phyloP scores from a whole-genome alignment of 2,329 filamentous ascomycete genomes.

The Fusarium ramigenum region DNA sequence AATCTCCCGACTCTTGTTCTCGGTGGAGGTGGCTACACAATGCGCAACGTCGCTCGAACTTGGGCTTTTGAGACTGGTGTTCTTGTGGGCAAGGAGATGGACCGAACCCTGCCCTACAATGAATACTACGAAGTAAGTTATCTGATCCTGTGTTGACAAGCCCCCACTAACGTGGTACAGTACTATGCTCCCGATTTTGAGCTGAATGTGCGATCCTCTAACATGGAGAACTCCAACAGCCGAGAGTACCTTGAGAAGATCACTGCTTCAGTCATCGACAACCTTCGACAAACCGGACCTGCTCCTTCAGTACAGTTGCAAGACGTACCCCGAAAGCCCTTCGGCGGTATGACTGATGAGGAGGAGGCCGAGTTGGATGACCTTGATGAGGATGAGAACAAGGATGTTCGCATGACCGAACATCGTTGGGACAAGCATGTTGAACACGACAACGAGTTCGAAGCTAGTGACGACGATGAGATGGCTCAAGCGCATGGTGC shows the following conservation, averaged over 20 bases:
- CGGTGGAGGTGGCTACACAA: slow-evolving; percentile 95
- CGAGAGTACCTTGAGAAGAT: slow-evolving; percentile 84
- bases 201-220: slow-evolving; percentile 87
- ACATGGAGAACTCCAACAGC: slow-evolving; percentile 92
- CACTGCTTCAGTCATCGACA: slow-evolving; percentile 82
- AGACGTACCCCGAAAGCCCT: slow-evolving; percentile 71
- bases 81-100: slow-evolving; percentile 84
- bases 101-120: slow-evolving; percentile 87
- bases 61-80: slow-evolving; percentile 98
- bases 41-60: slow-evolving; percentile 93
- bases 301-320: slow-evolving; percentile 93
- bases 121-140: slow-evolving; percentile 84
- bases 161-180: slow-evolving; percentile 53
- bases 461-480: slow-evolving; percentile 91
- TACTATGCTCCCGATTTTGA: slow-evolving; percentile 94
- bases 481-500: slow-evolving; percentile 78
- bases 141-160: slow-evolving; percentile 9
- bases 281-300: slow-evolving; percentile 84
- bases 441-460: slow-evolving; percentile 80
- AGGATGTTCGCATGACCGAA: slow-evolving; percentile 83
- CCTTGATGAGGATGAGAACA: slow-evolving; percentile 85
- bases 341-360: slow-evolving; percentile 71
- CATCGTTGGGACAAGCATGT: slow-evolving; percentile 83
- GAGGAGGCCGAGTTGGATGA: slow-evolving; percentile 73
- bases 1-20: slow-evolving; percentile 88